Conservation (phyloP, 176 grass and related monocot species). For the Metroxylon sagu region DNA sequence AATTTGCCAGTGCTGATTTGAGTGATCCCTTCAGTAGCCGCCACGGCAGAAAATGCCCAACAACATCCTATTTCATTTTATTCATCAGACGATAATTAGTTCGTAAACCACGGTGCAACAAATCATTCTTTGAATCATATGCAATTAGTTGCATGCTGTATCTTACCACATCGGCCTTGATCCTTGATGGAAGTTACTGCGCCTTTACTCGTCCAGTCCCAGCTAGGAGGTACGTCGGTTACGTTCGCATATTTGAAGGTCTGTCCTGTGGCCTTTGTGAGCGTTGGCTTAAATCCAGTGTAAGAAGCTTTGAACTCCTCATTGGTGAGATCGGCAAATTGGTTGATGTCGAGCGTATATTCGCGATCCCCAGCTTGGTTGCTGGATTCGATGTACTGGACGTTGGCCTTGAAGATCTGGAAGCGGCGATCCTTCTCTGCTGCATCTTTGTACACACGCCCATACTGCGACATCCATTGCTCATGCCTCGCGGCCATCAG, state of each 20-base stretch:
- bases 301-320: conserved; percentile 31
- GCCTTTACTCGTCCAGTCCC: conserved; percentile 47
- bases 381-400: too few relatives aligned
- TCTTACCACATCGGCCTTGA: conserved; percentile 39
- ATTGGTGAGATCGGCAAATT: conserved; percentile 51
- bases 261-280: neutral
- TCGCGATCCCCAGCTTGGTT: too few relatives aligned
- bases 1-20: conserved; percentile 46
- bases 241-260: neutral
- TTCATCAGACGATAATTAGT: too few relatives aligned
- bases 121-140: too few relatives aligned
- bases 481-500: neutral
- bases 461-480: conserved; percentile 43
- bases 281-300: neutral
- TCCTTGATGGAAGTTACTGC: conserved; percentile 36
- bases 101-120: too few relatives aligned
- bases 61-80: conserved; percentile 34
- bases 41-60: conserved; percentile 63
- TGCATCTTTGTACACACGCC: conserved; percentile 26
- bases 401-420: conserved; percentile 44
- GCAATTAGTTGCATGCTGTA: too few relatives aligned
- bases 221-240: conserved; percentile 5
- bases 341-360: conserved; percentile 32
- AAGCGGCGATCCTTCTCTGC: conserved; percentile 44
- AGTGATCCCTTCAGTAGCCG: conserved; percentile 50